These are phyloP conservation scores for Lachancea meyersii DNA, from an alignment of 805 yeast species.

Conservation along the genomic window DNA sequence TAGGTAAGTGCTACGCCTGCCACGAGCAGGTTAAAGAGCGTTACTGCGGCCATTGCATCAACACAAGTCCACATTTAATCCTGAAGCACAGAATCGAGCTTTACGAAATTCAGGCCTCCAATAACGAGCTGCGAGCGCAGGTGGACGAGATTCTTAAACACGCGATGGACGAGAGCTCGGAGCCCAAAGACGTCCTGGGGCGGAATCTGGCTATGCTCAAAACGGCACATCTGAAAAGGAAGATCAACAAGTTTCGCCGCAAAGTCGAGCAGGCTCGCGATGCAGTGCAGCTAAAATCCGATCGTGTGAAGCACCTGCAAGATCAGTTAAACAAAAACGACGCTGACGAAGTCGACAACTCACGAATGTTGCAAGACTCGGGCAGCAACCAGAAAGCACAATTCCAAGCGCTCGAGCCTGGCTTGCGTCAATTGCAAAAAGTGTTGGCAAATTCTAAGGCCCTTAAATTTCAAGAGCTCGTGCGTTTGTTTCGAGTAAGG, in stretches of 20 bases:
- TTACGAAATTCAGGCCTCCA: conserved; percentile 13
- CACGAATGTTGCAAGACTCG: background rate
- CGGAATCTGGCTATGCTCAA: conserved; percentile 5
- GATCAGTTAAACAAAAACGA: background rate
- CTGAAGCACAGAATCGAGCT: conserved; percentile 17
- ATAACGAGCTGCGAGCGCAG: conserved; percentile 12
- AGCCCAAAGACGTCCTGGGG: conserved; percentile 3
- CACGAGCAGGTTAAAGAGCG: conserved; percentile 14
- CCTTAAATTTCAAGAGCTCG: conserved; percentile 13
- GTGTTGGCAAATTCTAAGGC: conserved; percentile 12
- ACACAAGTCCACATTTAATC: conserved; percentile 22
- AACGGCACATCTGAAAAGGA: conserved; percentile 12
- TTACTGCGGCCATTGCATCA: conserved; percentile 27
- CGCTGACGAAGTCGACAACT: background rate
- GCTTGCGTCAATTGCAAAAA: conserved; percentile 13
- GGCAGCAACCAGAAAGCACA: background rate
- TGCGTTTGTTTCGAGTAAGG: conserved; percentile 20
- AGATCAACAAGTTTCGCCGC: conserved; percentile 15
- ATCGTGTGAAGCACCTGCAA: conserved; percentile 3
- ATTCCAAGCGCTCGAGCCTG: conserved; percentile 9
- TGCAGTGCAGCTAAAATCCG: conserved; percentile 11
- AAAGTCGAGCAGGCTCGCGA: conserved; percentile 11
- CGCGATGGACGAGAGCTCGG: conserved; percentile 11
- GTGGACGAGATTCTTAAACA: conserved; percentile 20
- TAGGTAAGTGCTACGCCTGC: conserved; percentile 17